Evolutionary conservation across 169 alveolate genomes (phyloP), one percentile per base, ranked within the genome.

Genomic region (Cryptosporidium bovis): DNA sequence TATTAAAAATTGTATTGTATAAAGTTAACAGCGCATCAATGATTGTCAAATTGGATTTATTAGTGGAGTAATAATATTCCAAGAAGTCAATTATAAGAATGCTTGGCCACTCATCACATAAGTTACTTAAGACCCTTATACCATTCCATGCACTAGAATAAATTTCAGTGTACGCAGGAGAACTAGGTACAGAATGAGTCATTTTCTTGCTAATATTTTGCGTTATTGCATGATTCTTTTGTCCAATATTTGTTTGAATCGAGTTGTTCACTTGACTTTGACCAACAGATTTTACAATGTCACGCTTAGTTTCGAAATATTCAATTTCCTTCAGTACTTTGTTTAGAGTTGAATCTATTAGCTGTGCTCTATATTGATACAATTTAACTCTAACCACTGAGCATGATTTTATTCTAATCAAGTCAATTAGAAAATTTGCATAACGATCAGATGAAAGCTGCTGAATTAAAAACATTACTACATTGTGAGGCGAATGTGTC

Each of bases 21-120:
- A 77, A 20, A 8, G 87, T 77, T 34, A 77, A 46, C 18, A 77
- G 29, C 34, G 64, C 64, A 31, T 77, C 87, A 27, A 77, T 77
- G 8, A 77, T 77, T 24, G 87, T 77, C 29, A 62, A 20, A 6
- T 18, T 71, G n/a, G 87, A 62, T 31, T 66, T 77, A 36, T 77
- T 77, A 62, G 46, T 58, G 13, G 87, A 40, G 27, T 77, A 40
- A 77, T 77, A 77, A 60, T 77, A 77, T 33, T 77, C 87, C 2
- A 77, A 62, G 33, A 77, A 77, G 64, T 77, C 87, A 44, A 77
- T 77, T 13, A 77, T 53, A 27, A 77, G 87, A 0, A 77, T n/a
- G 51, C 87, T 77, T 62, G 87, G 87, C 87, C 87, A 77, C 29
- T 77, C 87, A 16, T 77, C 87, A 51, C 87, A 77, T 18, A 77